Evolutionary conservation across 2,329 filamentous ascomycete genomes (phyloP).

Genomic region (Diaporthe citriasiana): DNA sequence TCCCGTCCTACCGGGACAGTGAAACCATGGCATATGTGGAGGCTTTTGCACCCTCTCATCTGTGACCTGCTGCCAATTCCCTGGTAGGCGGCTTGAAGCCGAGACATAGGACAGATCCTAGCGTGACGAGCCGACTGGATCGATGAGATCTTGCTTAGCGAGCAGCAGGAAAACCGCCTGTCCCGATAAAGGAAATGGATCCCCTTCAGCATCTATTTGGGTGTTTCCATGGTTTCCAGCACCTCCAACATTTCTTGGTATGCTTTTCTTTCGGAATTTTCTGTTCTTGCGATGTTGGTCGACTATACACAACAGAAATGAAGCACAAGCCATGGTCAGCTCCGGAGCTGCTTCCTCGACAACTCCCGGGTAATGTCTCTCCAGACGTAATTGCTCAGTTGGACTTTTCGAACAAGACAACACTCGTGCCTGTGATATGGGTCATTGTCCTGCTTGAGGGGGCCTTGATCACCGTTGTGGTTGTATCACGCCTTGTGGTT

Average conservation of each 20-base stretch:
- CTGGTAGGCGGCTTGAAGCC: neutral
- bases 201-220: neutral
- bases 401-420: slow-evolving; percentile 12
- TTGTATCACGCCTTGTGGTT: slow-evolving; percentile 4
- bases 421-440: slow-evolving; percentile 22
- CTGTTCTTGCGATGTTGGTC: neutral
- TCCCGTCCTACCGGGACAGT: slow-evolving; percentile 15
- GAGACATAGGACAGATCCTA: slow-evolving; percentile 18
- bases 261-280: neutral
- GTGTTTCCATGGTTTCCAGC: neutral
- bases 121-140: neutral
- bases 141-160: neutral
- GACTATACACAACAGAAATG: neutral
- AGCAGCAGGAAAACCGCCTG: neutral
- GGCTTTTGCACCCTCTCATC: neutral
- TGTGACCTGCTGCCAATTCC: neutral
- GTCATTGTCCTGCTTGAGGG: neutral
- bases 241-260: neutral
- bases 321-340: neutral
- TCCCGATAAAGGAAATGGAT: neutral
- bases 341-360: neutral
- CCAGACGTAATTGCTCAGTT: slow-evolving; percentile 13
- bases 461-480: slow-evolving; percentile 10
- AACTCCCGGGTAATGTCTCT: slow-evolving; percentile 2
- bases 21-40: neutral